Base-by-base conservation (phyloP, 129 eudicot species). In the Chrysanthemum lavandulifolium region DNA sequence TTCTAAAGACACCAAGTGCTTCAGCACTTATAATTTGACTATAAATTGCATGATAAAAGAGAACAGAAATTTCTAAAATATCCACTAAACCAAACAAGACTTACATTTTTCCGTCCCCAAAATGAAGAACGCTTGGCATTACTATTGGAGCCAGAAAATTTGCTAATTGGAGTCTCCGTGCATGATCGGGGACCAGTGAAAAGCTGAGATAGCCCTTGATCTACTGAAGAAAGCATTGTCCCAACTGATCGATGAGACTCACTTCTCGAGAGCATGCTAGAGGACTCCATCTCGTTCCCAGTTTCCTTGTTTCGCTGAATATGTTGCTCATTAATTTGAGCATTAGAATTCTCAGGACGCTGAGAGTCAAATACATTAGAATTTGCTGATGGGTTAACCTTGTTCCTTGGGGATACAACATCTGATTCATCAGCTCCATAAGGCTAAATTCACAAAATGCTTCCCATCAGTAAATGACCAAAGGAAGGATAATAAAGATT, bases 61-160 rank as follows among this genome's bases (percentile, higher is more conserved):
- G 14, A 59, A 59, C 36, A 7, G 10, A 59, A 59, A 18, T 9
- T 6, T 16, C 76, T 86, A 10, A 47, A 36, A 9, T 73, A 52
- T 18, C 56, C 45, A 18, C n/a, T 63, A 73, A 54, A 19, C 29
- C 59, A 71, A 65, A 43, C 59, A 25, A 12, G 73, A 77, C 90
- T 89, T 74, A 92, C 98, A 77, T 79, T 82, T 72, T 77, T 83
- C 73, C 95, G 82, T 66, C 95, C 95, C 98, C 96, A 92, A 83
- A 89, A 89, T 4, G 85, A 78, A 67, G 98, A 87, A 52, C 89
- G 91, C 52, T 65, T 92, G 73, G 66, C 81, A 82, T 80, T 86
- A 72, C 62, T 65, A 78, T 65, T 85, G 64, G 95, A 67, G 74
- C 77, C 74, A 19, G 86, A 0, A 73, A 66, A 73, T 77, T 83